phyloP scores from a whole-genome alignment of 495 filamentous ascomycete species.

The Aspergillus homomorphus region DNA sequence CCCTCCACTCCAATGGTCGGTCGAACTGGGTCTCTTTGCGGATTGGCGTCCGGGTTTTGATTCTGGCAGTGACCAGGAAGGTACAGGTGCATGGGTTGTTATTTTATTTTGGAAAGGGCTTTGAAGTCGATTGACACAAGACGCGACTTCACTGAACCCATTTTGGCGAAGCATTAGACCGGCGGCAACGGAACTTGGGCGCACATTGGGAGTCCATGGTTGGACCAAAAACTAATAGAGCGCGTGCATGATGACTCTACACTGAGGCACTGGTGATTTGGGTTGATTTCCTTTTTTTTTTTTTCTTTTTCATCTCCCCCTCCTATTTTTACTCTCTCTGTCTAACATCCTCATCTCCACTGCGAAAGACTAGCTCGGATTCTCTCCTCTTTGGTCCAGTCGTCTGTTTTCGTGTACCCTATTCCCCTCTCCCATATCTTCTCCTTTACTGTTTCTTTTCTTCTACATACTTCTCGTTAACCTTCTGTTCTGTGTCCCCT shows the following conservation, averaged over 20 bases:
- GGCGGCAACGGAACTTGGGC: slow-evolving; percentile 18
- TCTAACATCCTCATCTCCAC: not conserved
- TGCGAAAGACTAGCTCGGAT: not conserved
- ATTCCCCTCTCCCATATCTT: slow-evolving; percentile 10
- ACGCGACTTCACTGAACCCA: slow-evolving; percentile 4
- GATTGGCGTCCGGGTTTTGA: slow-evolving; percentile 43
- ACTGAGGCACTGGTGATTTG: slow-evolving; percentile 22
- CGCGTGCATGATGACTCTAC: slow-evolving; percentile 26
- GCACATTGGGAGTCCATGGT: slow-evolving; percentile 18
- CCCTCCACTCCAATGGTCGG: slow-evolving; percentile 17
- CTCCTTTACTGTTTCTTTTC: slow-evolving; percentile 1
- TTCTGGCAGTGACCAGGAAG: slow-evolving; percentile 29
- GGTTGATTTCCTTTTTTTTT: slow-evolving; percentile 13
- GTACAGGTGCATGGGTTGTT: slow-evolving; percentile 27
- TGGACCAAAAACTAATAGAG: slow-evolving; percentile 27
- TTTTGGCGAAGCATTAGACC: slow-evolving; percentile 18
- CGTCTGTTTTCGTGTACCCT: slow-evolving; percentile 22
- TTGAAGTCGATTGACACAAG: not conserved
- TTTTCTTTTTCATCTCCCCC: slow-evolving; percentile 12
- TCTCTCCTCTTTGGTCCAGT: not conserved
- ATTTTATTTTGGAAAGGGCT: not conserved
- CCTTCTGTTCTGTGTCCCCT: slow-evolving; percentile 17
- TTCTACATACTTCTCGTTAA: slow-evolving; percentile 22
- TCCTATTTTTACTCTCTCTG: not conserved
- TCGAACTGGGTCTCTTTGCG: slow-evolving; percentile 29